Evolutionary conservation across 108 stramenopile species (phyloP), one percentile per base, ranked within the genome.

Genomic region (Chaetoceros tenuissimus): DNA sequence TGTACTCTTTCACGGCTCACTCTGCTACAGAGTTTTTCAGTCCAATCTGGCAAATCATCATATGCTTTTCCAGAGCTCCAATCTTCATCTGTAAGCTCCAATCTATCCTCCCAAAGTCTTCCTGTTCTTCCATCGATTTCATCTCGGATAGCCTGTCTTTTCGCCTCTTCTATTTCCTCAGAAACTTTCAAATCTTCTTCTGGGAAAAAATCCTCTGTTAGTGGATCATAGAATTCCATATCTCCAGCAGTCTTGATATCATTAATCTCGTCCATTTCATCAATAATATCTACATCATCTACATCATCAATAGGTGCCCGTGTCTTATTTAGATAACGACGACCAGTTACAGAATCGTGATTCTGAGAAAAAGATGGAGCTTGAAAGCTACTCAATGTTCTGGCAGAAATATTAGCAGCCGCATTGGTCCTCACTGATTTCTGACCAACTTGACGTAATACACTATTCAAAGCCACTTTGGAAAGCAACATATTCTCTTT

Each of bases 11-110:
- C 89, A 28, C 67, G 64, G 60, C 79, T 80, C 54, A 75, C 69
- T 7, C 81, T 60, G 21, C 79, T 82, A 30, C 73, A 74, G 51
- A 75, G 51, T 10, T 79, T 68, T 0, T 82, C 75, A 18, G 68
- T 64, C 89, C 89, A 90, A 19, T 84, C 81, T 23, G 81, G 77
- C 25, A 90, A 55, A 53, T 84, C 82, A 26, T 86, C 82, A 45
- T 46, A 64, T 1, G 47, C 30, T 25, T 62, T 65, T 28, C 61
- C 59, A 30, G 66, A 28, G 3, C 56, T 63, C 85, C 85, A 82
- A 51, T 81, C 77, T 46, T 86, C 81, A 48, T 82, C 80, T 7
- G 77, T 51, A 46, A 86, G 79, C 8, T 66, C 66, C 81, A 77
- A 79, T 24, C 59, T 55, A 51, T 82, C 79, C 24, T 55, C 59